phyloP scores from a whole-genome alignment of 2,329 filamentous ascomycete species.

The Westerdykella sp. region DNA sequence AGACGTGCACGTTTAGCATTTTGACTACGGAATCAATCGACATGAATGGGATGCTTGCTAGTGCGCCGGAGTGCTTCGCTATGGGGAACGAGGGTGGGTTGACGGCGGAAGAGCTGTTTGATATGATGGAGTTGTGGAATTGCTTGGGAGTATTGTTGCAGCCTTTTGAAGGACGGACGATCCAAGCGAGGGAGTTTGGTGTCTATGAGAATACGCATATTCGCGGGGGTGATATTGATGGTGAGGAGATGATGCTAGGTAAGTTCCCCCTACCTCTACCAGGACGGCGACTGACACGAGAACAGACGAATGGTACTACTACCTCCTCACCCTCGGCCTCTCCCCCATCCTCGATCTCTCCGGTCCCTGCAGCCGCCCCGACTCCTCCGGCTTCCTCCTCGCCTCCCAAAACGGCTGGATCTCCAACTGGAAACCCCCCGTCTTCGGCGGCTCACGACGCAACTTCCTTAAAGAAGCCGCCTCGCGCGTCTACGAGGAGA shows the following conservation, averaged over 20 bases:
- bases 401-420: slow-evolving; percentile 52
- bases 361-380: slow-evolving; percentile 30
- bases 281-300: slow-evolving; percentile 10
- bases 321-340: slow-evolving; percentile 55
- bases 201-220: slow-evolving; percentile 49
- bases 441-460: slow-evolving; percentile 43
- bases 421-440: slow-evolving; percentile 46
- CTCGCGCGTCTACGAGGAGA: slow-evolving; percentile 53
- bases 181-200: slow-evolving; percentile 50
- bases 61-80: slow-evolving; percentile 53
- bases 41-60: slow-evolving; percentile 49
- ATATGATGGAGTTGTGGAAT: slow-evolving; percentile 61
- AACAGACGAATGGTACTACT: slow-evolving; percentile 55
- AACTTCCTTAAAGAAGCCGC: slow-evolving; percentile 58
- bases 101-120: slow-evolving; percentile 52
- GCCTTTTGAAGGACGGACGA: slow-evolving; percentile 49
- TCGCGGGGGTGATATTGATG: slow-evolving; percentile 44
- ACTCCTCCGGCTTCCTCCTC: slow-evolving; percentile 44
- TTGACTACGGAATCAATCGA: slow-evolving; percentile 46
- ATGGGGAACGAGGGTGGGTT: slow-evolving; percentile 52
- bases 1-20: slow-evolving; percentile 42
- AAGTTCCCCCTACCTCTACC: slow-evolving; percentile 12
- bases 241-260: slow-evolving; percentile 51
- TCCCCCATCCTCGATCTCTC: slow-evolving; percentile 51
- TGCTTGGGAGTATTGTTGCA: slow-evolving; percentile 53